These are phyloP conservation scores for Calonectria multiphialidica DNA, from an alignment of 2,329 filamentous ascomycete species.

Conservation along the genomic window DNA sequence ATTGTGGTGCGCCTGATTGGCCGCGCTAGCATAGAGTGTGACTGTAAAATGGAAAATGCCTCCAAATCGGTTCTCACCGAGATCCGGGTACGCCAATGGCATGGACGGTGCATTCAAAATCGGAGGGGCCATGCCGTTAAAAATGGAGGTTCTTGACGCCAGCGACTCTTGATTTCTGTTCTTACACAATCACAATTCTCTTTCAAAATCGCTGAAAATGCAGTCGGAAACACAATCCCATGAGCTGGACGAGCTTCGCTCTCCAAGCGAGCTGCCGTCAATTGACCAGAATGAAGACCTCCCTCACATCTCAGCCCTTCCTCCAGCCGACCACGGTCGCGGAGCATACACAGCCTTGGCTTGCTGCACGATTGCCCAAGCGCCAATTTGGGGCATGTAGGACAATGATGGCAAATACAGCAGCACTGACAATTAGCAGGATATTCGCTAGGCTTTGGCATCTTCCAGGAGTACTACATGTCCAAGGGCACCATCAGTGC, in stretches of 20 bases:
- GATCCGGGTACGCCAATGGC: slow-evolving; percentile 16
- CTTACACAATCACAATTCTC: neutral
- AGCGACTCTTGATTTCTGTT: neutral
- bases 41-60: slow-evolving; percentile 27
- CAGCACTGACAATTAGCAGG: slow-evolving; percentile 28
- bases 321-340: slow-evolving; percentile 45
- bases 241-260: slow-evolving; percentile 27
- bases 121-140: neutral
- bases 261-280: neutral
- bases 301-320: slow-evolving; percentile 33
- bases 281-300: neutral
- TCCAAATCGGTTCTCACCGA: slow-evolving; percentile 17
- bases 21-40: slow-evolving; percentile 8
- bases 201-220: slow-evolving; percentile 12
- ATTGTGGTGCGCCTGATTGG: slow-evolving; percentile 27
- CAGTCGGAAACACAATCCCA: slow-evolving; percentile 16
- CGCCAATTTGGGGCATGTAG: slow-evolving; percentile 48
- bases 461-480: slow-evolving; percentile 77
- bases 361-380: slow-evolving; percentile 48
- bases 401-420: neutral
- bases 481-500: slow-evolving; percentile 67
- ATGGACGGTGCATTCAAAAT: slow-evolving; percentile 26
- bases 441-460: slow-evolving; percentile 64
- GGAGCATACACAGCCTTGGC: slow-evolving; percentile 45
- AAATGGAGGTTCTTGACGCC: neutral